These are phyloP conservation scores for Torulaspora quercuum DNA, from an alignment of 805 yeast genomes.

Conservation along the genomic window DNA sequence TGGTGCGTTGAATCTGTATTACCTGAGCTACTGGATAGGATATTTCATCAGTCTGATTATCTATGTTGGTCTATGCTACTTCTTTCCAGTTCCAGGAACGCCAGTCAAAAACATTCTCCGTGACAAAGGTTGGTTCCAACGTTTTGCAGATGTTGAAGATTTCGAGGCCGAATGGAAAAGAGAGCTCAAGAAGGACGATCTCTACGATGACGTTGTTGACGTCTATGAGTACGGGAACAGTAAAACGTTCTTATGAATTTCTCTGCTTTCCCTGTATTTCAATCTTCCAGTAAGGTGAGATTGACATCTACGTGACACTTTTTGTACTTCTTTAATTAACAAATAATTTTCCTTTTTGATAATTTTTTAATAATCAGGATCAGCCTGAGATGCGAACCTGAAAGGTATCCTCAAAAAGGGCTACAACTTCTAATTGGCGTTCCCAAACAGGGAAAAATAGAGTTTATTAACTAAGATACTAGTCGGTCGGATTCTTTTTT, in stretches of 20 bases:
- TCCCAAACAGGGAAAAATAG: no score
- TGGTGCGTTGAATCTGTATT: constrained; percentile 70
- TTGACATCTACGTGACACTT: no score
- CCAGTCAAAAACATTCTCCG: constrained; percentile 40
- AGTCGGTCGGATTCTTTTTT: no score
- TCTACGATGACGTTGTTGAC: constrained; percentile 19
- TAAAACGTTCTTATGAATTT: constrained; percentile 16
- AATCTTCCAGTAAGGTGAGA: no score
- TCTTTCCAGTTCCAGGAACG: constrained; percentile 52
- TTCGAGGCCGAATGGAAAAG: constrained; percentile 44
- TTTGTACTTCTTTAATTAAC: no score
- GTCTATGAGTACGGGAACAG: constrained; percentile 18
- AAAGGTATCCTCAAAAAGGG: no score
- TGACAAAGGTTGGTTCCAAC: constrained; percentile 60
- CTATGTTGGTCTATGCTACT: constrained; percentile 49
- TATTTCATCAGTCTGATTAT: constrained; percentile 55
- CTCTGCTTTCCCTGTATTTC: background rate
- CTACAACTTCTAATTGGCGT: no score
- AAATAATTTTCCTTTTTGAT: no score
- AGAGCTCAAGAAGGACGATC: constrained; percentile 19
- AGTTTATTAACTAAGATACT: no score
- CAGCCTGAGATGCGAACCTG: no score
- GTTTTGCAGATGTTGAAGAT: constrained; percentile 58
- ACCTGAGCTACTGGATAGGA: constrained; percentile 73
- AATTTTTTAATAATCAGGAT: no score